Percentiles rank a stretch among this genome's conserved stretches.
phyloP scores from a whole-genome alignment of 495 filamentous ascomycete species.

The Tetracladium setigerum region DNA sequence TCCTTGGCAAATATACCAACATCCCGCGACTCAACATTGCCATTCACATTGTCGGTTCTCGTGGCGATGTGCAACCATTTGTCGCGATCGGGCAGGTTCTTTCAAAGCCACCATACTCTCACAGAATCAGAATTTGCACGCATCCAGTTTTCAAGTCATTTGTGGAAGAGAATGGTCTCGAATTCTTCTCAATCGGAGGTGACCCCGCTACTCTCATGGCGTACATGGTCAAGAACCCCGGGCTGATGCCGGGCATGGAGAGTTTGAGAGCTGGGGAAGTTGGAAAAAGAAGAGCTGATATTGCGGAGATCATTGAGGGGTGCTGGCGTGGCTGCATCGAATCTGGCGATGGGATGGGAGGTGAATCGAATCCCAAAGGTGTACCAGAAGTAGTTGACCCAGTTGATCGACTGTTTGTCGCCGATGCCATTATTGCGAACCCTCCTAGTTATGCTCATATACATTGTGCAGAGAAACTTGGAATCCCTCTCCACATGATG shows the following conservation, averaged over 20 bases:
- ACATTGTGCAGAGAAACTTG: conserved; percentile 70
- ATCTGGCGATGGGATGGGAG: conserved; percentile 40
- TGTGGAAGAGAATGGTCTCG: conserved; percentile 58
- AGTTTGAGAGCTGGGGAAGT: conserved; percentile 62
- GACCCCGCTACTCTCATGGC: conserved; percentile 74
- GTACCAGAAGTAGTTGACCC: conserved; percentile 14
- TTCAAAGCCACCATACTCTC: conserved; percentile 47
- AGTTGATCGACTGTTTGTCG: conserved; percentile 48
- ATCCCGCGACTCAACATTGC: conserved; percentile 57
- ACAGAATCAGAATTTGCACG: conserved; percentile 73
- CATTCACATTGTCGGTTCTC: conserved; percentile 70
- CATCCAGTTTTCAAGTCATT: conserved; percentile 66
- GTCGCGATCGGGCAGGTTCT: conserved; percentile 57
- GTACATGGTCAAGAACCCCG: conserved; percentile 85
- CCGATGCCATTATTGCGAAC: conserved; percentile 78
- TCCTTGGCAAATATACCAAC: conserved; percentile 8
- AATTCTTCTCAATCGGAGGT: conserved; percentile 75
- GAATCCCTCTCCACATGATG: conserved; percentile 73
- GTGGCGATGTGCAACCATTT: conserved; percentile 74
- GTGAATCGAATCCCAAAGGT: background rate
- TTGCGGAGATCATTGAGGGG: conserved; percentile 61
- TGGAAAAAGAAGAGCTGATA: conserved; percentile 49
- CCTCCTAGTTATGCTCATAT: conserved; percentile 76
- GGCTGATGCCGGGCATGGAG: conserved; percentile 63
- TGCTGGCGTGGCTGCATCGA: conserved; percentile 72